Conservation (phyloP, 495 filamentous ascomycete genomes). For the Penicillium roqueforti region DNA sequence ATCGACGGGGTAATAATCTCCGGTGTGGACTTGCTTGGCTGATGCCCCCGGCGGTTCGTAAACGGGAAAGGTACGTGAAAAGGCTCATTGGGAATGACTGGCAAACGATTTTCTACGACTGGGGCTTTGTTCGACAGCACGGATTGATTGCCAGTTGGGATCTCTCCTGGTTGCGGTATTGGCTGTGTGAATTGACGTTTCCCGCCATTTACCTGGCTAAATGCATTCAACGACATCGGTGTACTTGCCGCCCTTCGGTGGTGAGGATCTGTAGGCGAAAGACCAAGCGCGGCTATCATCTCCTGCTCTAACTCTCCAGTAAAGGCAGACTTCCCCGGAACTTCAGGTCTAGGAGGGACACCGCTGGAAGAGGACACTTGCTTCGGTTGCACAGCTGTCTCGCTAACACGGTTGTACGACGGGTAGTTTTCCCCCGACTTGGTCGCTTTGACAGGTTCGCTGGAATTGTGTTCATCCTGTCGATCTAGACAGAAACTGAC, state of each 20-base stretch:
- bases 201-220: background rate
- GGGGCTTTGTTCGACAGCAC: background rate
- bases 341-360: background rate
- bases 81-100: constrained; percentile 2
- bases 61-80: background rate
- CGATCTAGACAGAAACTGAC: constrained; percentile 8
- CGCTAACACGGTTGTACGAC: background rate
- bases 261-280: constrained; percentile 18
- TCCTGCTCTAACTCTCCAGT: constrained; percentile 21
- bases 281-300: constrained; percentile 26
- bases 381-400: background rate
- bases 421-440: constrained; percentile 6
- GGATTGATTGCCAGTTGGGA: background rate
- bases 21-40: background rate
- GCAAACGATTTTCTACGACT: constrained; percentile 4
- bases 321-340: background rate
- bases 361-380: background rate
- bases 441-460: constrained; percentile 10
- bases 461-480: constrained; percentile 3
- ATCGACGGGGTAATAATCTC: constrained; percentile 11
- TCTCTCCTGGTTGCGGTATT: background rate
- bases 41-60: background rate
- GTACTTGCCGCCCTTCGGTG: constrained; percentile 4
- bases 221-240: background rate
- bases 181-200: background rate